phyloP scores from a whole-genome alignment of 371 early-diverging fungal species.

The Actinomucor elegans region DNA sequence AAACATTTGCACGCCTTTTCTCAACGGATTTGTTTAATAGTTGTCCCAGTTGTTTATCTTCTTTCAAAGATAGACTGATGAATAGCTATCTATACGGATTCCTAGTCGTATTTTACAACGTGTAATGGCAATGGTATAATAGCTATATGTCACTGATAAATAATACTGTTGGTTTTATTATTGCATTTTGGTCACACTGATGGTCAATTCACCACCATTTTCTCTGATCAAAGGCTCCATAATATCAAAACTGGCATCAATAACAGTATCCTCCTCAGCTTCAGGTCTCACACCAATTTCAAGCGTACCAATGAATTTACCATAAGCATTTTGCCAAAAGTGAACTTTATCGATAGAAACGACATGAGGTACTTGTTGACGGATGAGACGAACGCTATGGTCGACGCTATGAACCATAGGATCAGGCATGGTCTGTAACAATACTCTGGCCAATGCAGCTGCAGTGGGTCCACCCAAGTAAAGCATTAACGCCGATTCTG shows the following conservation, averaged over 20 bases:
- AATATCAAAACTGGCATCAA: slow-evolving; percentile 40
- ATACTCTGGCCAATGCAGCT: slow-evolving; percentile 20
- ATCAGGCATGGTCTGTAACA: slow-evolving; percentile 30
- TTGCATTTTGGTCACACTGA: slow-evolving; percentile 13
- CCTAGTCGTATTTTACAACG: too few species aligned
- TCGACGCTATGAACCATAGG: slow-evolving; percentile 7
- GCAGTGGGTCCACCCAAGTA: slow-evolving; percentile 27
- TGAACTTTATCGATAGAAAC: slow-evolving; percentile 35
- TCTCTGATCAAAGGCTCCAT: slow-evolving; percentile 32
- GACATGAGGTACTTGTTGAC: slow-evolving; percentile 22
- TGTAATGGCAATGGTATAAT: too few species aligned
- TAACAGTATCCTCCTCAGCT: slow-evolving; percentile 45
- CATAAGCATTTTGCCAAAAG: slow-evolving; percentile 56
- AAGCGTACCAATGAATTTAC: slow-evolving; percentile 47
- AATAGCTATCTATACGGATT: too few species aligned
- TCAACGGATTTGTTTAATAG: too few species aligned
- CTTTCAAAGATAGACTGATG: too few species aligned
- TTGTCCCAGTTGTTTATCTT: too few species aligned
- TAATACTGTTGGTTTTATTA: not conserved
- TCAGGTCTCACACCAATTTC: slow-evolving; percentile 39
- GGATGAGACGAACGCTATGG: slow-evolving; percentile 12
- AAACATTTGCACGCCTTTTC: too few species aligned
- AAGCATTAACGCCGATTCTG: slow-evolving; percentile 45
- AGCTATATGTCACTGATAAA: too few species aligned
- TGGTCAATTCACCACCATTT: slow-evolving; percentile 26